A percentile compares a stretch with the other conserved stretches of the same genome.
Conservation (phyloP, 805 yeast genomes). For the Hanseniaspora vineae region DNA sequence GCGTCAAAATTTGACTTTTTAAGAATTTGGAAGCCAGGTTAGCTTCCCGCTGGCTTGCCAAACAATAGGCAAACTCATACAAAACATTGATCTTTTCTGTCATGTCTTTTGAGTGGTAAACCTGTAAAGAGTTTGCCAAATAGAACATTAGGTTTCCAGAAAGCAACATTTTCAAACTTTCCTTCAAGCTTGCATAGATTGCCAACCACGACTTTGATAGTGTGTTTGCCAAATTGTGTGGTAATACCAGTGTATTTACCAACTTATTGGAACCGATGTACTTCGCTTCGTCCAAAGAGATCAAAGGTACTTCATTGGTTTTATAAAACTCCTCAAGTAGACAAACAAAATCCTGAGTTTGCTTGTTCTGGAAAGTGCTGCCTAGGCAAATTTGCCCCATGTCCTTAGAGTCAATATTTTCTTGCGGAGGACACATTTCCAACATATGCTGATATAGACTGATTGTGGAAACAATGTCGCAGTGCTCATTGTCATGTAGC, state of each 20-base stretch:
- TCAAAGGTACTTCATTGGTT: not conserved
- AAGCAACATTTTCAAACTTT: conserved; percentile 8
- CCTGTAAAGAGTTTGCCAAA: conserved; percentile 17
- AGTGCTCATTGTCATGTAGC: conserved; percentile 23
- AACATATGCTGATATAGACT: conserved; percentile 10
- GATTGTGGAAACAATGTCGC: conserved; percentile 26
- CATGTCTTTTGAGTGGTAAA: not conserved
- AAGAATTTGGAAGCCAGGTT: conserved; percentile 32
- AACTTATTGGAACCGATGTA: too few species aligned
- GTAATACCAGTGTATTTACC: too few species aligned
- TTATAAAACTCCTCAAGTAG: too few species aligned
- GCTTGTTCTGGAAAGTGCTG: too few species aligned
- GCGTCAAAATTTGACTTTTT: conserved; percentile 34
- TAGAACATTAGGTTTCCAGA: conserved; percentile 10
- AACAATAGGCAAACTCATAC: conserved; percentile 35
- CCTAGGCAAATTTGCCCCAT: too few species aligned
- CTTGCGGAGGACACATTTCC: not conserved
- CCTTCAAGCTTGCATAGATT: conserved; percentile 11
- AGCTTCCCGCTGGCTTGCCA: conserved; percentile 32
- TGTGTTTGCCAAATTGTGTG: not conserved
- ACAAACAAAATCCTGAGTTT: too few species aligned
- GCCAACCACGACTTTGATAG: conserved; percentile 1
- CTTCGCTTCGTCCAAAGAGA: not conserved
- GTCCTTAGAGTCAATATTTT: not conserved
- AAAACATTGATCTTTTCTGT: conserved; percentile 7